phyloP scores from a whole-genome alignment of 257 asterid species.

The Lithospermum erythrorhizon region DNA sequence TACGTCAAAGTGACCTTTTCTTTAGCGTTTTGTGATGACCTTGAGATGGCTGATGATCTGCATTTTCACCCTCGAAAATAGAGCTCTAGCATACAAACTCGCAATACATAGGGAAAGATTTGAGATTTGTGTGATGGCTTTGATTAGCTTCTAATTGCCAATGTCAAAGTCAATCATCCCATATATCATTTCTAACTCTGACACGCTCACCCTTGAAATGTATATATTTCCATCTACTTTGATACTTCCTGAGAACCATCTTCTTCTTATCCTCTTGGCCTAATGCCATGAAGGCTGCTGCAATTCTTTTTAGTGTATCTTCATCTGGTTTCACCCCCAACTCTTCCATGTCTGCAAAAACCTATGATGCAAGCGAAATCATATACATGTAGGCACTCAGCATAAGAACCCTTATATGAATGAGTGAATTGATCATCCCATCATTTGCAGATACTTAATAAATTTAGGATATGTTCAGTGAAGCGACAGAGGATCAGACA shows the following conservation, averaged over 20 bases:
- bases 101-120: background rate
- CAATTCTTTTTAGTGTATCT: constrained; percentile 59
- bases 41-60: background rate
- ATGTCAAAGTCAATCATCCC: constrained; percentile 4
- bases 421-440: background rate
- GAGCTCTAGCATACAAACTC: too few relatives aligned
- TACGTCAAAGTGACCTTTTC: too few relatives aligned
- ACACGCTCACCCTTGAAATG: constrained; percentile 84
- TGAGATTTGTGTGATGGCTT: background rate
- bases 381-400: background rate
- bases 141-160: background rate
- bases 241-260: constrained; percentile 34
- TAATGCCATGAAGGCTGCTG: constrained; percentile 49
- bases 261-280: constrained; percentile 49
- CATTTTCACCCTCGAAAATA: background rate
- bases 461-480: background rate
- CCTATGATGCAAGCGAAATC: constrained; percentile 24
- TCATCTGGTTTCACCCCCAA: constrained; percentile 80
- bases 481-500: constrained; percentile 1
- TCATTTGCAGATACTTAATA: background rate
- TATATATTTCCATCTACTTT: constrained; percentile 65
- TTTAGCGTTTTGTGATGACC: background rate
- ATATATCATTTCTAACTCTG: constrained; percentile 32
- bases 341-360: constrained; percentile 97
- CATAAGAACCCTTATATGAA: background rate